Conservation (phyloP, 148 eudicot genomes). For the Dianthus caryophyllus region DNA sequence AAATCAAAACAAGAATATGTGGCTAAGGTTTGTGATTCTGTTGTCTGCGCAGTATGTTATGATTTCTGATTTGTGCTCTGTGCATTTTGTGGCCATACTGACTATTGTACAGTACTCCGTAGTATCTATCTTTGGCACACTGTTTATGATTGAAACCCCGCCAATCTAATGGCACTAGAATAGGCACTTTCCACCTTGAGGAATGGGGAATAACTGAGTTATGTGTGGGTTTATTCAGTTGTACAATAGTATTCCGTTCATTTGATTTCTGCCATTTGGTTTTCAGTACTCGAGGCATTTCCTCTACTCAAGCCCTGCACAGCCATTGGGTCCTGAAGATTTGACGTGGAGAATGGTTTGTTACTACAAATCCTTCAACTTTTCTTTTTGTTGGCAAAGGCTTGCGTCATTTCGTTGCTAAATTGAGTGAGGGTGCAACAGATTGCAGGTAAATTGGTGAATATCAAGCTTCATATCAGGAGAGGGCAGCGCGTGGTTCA, state of each 20-base stretch:
- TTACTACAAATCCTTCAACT: conserved; percentile 12
- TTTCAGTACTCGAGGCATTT: conserved; percentile 90
- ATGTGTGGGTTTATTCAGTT: conserved; percentile 6
- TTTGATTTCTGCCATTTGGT: conserved; percentile 5
- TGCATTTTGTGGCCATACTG: not conserved
- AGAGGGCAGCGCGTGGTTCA: conserved; percentile 80
- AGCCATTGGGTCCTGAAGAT: conserved; percentile 94
- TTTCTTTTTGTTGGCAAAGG: not conserved
- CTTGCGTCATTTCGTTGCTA: not conserved
- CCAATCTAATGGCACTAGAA: not conserved
- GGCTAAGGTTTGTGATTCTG: conserved; percentile 62
- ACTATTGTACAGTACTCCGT: no score
- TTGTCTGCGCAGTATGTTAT: not conserved
- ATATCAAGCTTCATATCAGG: conserved; percentile 83
- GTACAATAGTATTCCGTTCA: not conserved
- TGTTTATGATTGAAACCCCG: no score
- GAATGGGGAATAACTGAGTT: not conserved
- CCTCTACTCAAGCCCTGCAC: conserved; percentile 89
- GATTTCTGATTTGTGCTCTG: not conserved
- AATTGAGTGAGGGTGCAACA: conserved; percentile 30
- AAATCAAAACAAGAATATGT: conserved; percentile 59
- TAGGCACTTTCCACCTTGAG: not conserved
- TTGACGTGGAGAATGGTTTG: conserved; percentile 94
- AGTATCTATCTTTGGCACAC: not conserved
- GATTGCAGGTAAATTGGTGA: conserved; percentile 91